phyloP scores from a whole-genome alignment of 176 grass and related monocot species.

The Phyllostachys edulis region DNA sequence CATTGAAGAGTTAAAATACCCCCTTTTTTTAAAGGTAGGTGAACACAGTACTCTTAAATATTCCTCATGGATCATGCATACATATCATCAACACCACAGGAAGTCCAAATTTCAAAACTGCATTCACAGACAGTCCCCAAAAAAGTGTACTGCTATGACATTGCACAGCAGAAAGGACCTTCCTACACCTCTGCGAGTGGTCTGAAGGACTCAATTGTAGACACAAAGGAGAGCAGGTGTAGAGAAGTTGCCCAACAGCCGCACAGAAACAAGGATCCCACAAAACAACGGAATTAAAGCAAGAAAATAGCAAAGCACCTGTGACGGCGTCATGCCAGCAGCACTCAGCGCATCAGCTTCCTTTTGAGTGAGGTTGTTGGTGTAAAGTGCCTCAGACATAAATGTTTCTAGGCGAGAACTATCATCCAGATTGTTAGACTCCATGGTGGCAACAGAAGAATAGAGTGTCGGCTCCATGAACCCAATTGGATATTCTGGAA shows the following conservation, averaged over 20 bases:
- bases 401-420: constrained; percentile 50
- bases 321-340: constrained; percentile 47
- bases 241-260: neutral
- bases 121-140: neutral
- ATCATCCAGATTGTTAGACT: constrained; percentile 47
- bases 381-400: constrained; percentile 59
- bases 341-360: constrained; percentile 46
- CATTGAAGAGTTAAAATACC: neutral
- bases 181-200: constrained; percentile 14
- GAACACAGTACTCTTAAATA: constrained; percentile 8
- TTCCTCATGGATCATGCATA: neutral
- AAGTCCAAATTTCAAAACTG: neutral
- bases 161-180: constrained; percentile 12
- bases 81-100: neutral
- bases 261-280: neutral
- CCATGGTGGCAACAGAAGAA: constrained; percentile 51
- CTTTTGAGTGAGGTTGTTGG: constrained; percentile 51
- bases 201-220: neutral
- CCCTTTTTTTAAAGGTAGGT: neutral
- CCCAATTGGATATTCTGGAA: constrained; percentile 41
- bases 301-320: constrained; percentile 55
- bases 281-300: neutral
- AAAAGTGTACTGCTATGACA: neutral
- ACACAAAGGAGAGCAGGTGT: neutral
- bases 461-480: constrained; percentile 43